Base-by-base conservation (phyloP, 1,139 yeast genomes). In the Taphrina betulina region DNA sequence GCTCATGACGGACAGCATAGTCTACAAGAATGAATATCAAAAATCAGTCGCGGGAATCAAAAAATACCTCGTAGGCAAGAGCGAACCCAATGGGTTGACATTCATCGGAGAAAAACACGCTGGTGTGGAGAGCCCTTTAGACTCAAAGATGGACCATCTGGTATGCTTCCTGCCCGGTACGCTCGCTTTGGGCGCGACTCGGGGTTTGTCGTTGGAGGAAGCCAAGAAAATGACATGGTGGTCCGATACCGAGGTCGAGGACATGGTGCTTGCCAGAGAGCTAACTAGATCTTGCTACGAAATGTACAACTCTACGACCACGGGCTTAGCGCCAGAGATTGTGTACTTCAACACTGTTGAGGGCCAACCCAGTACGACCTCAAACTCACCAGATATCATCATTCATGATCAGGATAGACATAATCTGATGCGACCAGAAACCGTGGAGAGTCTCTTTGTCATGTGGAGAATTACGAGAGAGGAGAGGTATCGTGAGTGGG, bases 141-240 rank as follows among this genome's bases (percentile, higher is more conserved):
- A 84, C n/a, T 73, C 81, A 17, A 89, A 88, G 68, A 88, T 90
- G 96, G 97, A 90, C 67, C 96, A 90, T 70, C 74, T 88, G 62
- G 96, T 88, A 20, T 90, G 97, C 69, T 89, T 88, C 71, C 82
- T 87, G 66, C 96, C 96, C 57, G 96, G 96, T 0, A 77, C 86
- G 64, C 78, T 89, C 61, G 95, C 96, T 0, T 72, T 89, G 53
- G 96, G 96, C 26, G 95, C 96, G 16, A 90, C 94, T 2, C 79
- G 78, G 48, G 97, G 97, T 10, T 65, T 73, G 43, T 71, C 81
- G 1, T 67, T 82, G 34, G 72, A 71, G 2, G 79, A 77, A 7
- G 63, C 57, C 38, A 48, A n/a, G 36, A 43, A 34, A 38, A 57
- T 68, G 22, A 63, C 69, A 22, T 61, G 67, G 8, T 81, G 85